A percentile compares a stretch with the other conserved stretches of the same genome.
Evolutionary conservation across 2,329 filamentous ascomycete species (phyloP).

Genomic region (Penicillium sp.): DNA sequence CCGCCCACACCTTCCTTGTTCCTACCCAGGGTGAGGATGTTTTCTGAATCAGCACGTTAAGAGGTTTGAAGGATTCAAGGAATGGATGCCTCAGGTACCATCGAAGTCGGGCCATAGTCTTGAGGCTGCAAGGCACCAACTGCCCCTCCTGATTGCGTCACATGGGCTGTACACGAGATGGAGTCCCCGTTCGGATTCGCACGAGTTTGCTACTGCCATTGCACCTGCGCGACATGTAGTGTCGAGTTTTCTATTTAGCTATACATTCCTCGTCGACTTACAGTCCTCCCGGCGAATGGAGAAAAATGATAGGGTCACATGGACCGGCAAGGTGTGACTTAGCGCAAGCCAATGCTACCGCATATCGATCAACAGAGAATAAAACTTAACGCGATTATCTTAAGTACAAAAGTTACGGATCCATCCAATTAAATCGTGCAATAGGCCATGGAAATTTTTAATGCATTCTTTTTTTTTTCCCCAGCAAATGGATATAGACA

Average conservation of each 20-base stretch:
- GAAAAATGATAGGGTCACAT: not conserved
- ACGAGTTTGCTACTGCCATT: not conserved
- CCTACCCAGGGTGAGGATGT: too few species aligned
- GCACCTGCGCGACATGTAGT: not conserved
- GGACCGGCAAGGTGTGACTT: not conserved
- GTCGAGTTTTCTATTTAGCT: not conserved
- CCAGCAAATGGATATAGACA: conserved; percentile 16
- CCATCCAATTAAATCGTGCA: not conserved
- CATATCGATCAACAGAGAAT: not conserved
- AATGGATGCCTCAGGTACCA: not conserved
- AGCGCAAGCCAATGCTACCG: not conserved
- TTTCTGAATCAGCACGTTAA: too few species aligned
- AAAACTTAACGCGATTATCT: not conserved
- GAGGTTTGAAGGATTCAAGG: not conserved
- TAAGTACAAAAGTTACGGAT: not conserved
- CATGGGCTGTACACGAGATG: not conserved
- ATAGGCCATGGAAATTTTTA: not conserved
- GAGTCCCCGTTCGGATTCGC: not conserved
- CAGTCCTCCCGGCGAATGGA: not conserved
- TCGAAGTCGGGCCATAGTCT: not conserved
- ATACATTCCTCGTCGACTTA: not conserved
- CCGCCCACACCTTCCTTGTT: not conserved
- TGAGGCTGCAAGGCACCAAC: conserved; percentile 2
- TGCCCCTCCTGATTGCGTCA: not conserved
- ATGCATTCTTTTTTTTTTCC: not conserved